Conservation (phyloP, 345 rosid species). For the Salix exigua region DNA sequence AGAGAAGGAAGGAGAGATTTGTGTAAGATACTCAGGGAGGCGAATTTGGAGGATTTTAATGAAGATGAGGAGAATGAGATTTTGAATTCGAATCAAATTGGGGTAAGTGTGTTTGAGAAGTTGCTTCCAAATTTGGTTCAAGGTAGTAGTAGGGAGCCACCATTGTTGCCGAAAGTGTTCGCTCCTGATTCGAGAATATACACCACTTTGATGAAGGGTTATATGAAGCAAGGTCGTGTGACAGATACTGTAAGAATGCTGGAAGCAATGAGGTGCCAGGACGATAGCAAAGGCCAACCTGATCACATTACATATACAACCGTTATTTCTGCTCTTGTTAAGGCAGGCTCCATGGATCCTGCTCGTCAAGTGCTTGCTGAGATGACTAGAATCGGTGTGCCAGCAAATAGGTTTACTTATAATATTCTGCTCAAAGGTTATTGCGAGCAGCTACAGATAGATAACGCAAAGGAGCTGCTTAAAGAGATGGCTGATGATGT, state of each 20-base stretch:
- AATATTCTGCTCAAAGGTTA: conserved; percentile 90
- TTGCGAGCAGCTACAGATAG: conserved; percentile 74
- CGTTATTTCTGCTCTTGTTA: conserved; percentile 79
- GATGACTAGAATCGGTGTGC: conserved; percentile 73
- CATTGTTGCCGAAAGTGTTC: conserved; percentile 57
- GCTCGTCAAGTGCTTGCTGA: conserved; percentile 77
- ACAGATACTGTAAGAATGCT: conserved; percentile 67
- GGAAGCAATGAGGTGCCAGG: conserved; percentile 81
- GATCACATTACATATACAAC: conserved; percentile 92
- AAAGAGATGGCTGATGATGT: conserved; percentile 57
- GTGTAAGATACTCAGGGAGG: conserved; percentile 64
- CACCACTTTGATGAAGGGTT: conserved; percentile 93
- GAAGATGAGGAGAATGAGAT: conserved; percentile 36
- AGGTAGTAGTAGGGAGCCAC: conserved; percentile 40
- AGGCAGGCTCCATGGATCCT: conserved; percentile 71
- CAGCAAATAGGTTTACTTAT: conserved; percentile 79
- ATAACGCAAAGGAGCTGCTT: conserved; percentile 67
- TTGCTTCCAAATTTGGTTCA: conserved; percentile 60
- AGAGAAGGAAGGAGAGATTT: conserved; percentile 81
- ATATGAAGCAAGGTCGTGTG: conserved; percentile 79
- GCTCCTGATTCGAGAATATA: conserved; percentile 74
- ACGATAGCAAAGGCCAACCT: conserved; percentile 62
- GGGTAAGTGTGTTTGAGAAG: conserved; percentile 43
- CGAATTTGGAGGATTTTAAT: conserved; percentile 39
- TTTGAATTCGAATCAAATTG: conserved; percentile 22